phyloP scores from a whole-genome alignment of 345 rosid species.

The Murraya koenigii region DNA sequence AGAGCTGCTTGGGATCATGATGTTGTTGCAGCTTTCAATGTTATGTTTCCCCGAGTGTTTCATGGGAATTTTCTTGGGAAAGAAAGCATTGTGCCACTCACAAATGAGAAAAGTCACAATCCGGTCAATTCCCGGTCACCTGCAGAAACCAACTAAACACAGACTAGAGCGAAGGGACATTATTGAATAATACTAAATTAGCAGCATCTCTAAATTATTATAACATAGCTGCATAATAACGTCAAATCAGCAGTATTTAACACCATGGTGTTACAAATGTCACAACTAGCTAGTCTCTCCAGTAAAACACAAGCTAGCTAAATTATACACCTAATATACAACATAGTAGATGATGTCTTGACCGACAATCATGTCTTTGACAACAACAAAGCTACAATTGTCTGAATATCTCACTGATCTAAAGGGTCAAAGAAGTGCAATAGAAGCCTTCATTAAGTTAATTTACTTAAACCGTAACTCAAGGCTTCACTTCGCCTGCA shows the following conservation, averaged over 20 bases:
- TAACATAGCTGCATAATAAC: slow-evolving; percentile 17
- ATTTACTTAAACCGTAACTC: slow-evolving; percentile 19
- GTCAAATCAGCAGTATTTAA: slow-evolving; percentile 17
- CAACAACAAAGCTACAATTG: slow-evolving; percentile 30
- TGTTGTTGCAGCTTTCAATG: background rate
- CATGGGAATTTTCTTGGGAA: background rate
- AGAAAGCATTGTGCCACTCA: too few species aligned
- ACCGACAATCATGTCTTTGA: slow-evolving; percentile 28
- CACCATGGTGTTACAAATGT: slow-evolving; percentile 14
- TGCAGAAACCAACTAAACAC: background rate
- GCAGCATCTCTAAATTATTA: slow-evolving; percentile 6
- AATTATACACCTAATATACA: slow-evolving; percentile 27
- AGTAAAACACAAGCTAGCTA: slow-evolving; percentile 21
- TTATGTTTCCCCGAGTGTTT: background rate
- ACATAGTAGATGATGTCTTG: slow-evolving; percentile 17
- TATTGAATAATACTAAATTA: background rate
- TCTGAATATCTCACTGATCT: slow-evolving; percentile 11
- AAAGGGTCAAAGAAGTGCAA: slow-evolving; percentile 14
- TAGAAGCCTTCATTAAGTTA: slow-evolving; percentile 18
- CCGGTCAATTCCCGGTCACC: background rate
- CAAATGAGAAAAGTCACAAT: background rate
- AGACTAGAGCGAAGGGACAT: background rate
- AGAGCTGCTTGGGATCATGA: background rate
- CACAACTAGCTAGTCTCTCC: background rate
- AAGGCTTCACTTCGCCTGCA: slow-evolving; percentile 27